Percentiles rank a stretch among this genome's conserved stretches.
Conservation (phyloP, 2,329 filamentous ascomycete genomes). For the Colletotrichum falcatum region DNA sequence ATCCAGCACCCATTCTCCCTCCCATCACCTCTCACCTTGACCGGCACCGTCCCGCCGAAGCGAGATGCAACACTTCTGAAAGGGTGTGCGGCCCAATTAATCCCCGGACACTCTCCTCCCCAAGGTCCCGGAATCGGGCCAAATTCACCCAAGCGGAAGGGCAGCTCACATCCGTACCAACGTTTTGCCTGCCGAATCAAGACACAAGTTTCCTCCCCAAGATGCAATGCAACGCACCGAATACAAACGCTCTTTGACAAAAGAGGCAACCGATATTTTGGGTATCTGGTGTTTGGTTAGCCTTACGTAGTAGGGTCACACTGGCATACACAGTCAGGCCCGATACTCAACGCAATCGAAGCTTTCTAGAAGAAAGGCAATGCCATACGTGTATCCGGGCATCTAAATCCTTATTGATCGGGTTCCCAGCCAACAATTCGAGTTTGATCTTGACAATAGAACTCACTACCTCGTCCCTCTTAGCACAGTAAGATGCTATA, state of each 20-base stretch:
- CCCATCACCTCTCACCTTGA: constrained; percentile 30
- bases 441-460: too few species aligned
- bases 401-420: too few species aligned
- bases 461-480: too few species aligned
- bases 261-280: neutral
- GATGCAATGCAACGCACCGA: constrained; percentile 37
- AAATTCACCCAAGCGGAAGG: neutral
- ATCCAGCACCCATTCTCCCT: neutral
- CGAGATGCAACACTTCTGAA: constrained; percentile 27
- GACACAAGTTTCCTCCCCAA: neutral
- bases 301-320: too few species aligned
- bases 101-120: constrained; percentile 12
- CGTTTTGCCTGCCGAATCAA: neutral
- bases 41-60: constrained; percentile 25
- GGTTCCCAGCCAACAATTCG: too few species aligned
- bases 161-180: neutral
- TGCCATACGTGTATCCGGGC: too few species aligned
- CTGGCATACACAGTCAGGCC: too few species aligned
- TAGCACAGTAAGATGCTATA: too few species aligned
- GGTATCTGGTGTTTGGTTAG: too few species aligned
- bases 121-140: constrained; percentile 25
- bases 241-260: constrained; percentile 9
- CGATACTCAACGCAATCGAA: too few species aligned
- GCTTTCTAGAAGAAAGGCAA: too few species aligned
- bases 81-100: constrained; percentile 7